Base-by-base conservation (phyloP, 768 basidiomycete species). In the Chalciporus pseudorubinellus region DNA sequence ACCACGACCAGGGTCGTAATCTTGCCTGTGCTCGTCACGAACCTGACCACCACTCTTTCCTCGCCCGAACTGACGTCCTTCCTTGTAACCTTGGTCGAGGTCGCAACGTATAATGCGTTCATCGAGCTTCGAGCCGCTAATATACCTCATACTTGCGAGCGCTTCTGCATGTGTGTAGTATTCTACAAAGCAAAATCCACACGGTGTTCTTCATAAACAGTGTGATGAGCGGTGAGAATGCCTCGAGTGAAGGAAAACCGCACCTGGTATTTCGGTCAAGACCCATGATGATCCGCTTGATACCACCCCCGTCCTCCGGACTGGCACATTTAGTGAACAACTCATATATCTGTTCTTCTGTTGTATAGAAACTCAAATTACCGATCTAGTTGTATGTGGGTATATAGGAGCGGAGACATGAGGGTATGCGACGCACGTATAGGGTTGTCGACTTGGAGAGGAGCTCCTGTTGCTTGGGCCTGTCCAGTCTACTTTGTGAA, bases 91-190 rank as follows among this genome's bases (percentile, higher is more conserved):
- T 22, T 94, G 77, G 74, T 99, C 97, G 64, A 99, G 75, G 74
- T 99, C 97, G 64, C 95, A 98, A 42, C 97, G 89, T 56, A 99
- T 95, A 60, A 99, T 92, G 29, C 97, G 89, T 72, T 99, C 97
- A 70, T 99, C 97, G 19, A 99, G 84, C 74, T 98, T 98, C 31
- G 95, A 94, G n/a, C 95, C 97, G 45, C 90, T 93, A 60, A 98
- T 83, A 69, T 97, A 95, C 43, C 88, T 85, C 82, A 98, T 85
- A 55, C 88, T 86, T 38, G 93, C 90, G 36, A 97, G 76, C 16
- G 97, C 95, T 70, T 98, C 95, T 6, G 84, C 77, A 63, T 98
- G 93, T 11, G 92, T 92, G 67, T 98, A 98, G 67, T 91, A 99
- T 67, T 93, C 91, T 51, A 95, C 95, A 60, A 94, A 98, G 73